Base-by-base conservation (phyloP, 129 eudicot species). In the Deinandra increscens region DNA sequence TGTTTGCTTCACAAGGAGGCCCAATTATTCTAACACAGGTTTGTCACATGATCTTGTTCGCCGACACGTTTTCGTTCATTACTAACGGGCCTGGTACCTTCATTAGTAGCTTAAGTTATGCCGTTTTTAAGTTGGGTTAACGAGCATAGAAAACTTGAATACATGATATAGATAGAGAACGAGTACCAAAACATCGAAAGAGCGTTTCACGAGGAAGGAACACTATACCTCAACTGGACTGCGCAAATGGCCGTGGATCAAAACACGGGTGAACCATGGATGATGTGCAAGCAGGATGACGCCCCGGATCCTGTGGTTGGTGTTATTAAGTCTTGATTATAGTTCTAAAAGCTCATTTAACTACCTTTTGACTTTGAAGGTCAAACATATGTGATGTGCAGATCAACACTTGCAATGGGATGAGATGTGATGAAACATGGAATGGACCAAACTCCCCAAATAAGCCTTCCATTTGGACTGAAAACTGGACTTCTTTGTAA, bases 21-120 rank as follows among this genome's bases (percentile, higher is more conserved):
- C 99, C 99, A 55, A 87, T 89, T 18, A 90, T 94, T 73, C 78
- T 94, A 22, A 85, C 97, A 44, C 99, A 94, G 97, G 99, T 94
- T 70, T 36, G 26, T 26, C 31, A 26, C 31, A 3, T 26, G 31
- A 26, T 42, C 14, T 9, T 3, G 14, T 11, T 14, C 13, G 13
- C 10, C 9, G 14, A 42, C 4, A 42, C 12, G 0, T 42, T 42
- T 42, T 1, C 3, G 14, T 42, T 42, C 14, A 11, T 42, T 42
- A 42, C 46, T 42, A 9, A 42, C 10, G 46, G n/a, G 46, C 4
- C 46, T 3, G 3, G 4, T 42, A 42, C 31, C 31, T 26, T 26
- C 31, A 26, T 26, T 26, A 1, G 31, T 26, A 42, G 3, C 6
- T 36, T 36, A 36, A 36, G 39, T 36, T 7, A 42, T 1, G 48